Evolutionary conservation across 306 rosid genomes (phyloP).

Genomic region (Coriaria nepalensis): DNA sequence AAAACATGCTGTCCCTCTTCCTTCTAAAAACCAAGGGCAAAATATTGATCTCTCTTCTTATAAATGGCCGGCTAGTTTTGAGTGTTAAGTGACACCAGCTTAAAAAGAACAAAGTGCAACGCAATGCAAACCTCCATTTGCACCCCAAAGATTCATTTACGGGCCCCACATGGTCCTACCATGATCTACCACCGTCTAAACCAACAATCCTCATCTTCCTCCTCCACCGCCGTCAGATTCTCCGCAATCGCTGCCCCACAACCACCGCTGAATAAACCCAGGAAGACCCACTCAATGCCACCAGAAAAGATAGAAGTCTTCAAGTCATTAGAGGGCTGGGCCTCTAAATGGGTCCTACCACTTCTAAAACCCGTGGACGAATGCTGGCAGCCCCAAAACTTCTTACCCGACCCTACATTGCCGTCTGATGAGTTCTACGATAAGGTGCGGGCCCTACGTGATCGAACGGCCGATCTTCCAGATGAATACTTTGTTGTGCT

Average conservation of each 20-base stretch:
- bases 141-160: conserved; percentile 5
- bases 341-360: conserved; percentile 27
- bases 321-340: conserved; percentile 56
- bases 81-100: neutral
- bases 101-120: neutral
- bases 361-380: conserved; percentile 49
- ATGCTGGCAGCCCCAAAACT: conserved; percentile 56
- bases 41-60: too few relatives aligned
- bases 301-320: conserved; percentile 37
- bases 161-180: conserved; percentile 6
- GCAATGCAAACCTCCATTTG: conserved; percentile 15
- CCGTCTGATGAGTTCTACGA: conserved; percentile 29
- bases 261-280: neutral
- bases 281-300: conserved; percentile 30
- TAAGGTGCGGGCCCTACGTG: conserved; percentile 37
- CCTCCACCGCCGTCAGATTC: conserved; percentile 7
- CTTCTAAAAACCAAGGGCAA: neutral
- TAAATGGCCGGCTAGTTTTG: too few relatives aligned
- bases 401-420: conserved; percentile 39
- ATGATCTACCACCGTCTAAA: conserved; percentile 7
- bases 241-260: conserved; percentile 10
- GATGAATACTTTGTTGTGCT: conserved; percentile 66
- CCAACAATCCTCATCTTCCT: neutral
- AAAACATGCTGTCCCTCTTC: neutral
- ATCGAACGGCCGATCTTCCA: conserved; percentile 48